Conservation (phyloP, 352 stramenopile species). For the Pythium diclinum region DNA sequence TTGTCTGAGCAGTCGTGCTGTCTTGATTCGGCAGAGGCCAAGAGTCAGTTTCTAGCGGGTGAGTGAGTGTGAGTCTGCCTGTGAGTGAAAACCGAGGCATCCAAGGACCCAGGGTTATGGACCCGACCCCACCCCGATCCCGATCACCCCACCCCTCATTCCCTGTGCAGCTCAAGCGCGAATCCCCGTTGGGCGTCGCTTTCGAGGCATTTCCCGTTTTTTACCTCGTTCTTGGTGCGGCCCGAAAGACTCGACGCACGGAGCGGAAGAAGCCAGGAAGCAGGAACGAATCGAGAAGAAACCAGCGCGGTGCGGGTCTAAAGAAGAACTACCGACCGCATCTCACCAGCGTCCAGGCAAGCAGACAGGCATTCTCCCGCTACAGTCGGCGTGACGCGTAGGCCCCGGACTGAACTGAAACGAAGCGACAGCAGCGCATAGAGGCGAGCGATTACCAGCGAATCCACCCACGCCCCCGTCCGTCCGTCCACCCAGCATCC, state of each 20-base stretch:
- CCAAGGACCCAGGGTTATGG: conserved; percentile 5
- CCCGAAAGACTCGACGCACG: not conserved
- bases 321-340: conserved; percentile 16
- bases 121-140: conserved; percentile 3
- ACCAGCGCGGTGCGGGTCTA: conserved; percentile 10
- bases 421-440: not conserved
- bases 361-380: conserved; percentile 2
- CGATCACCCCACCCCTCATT: conserved; percentile 11
- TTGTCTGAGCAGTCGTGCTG: not conserved
- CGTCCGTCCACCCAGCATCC: not conserved
- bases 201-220: conserved; percentile 32
- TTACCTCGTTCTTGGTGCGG: conserved; percentile 21
- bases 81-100: conserved; percentile 4
- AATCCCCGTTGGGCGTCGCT: conserved; percentile 5
- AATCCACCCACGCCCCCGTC: not conserved
- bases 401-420: conserved; percentile 12
- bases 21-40: conserved; percentile 22
- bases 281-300: conserved; percentile 26
- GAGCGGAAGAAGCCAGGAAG: conserved; percentile 25
- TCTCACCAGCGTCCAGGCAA: not conserved
- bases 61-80: conserved; percentile 1
- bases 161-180: conserved; percentile 2
- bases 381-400: not conserved
- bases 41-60: conserved; percentile 21
- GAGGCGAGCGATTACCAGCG: not conserved